Base-by-base conservation (phyloP, 2,329 filamentous ascomycete species). In the Phyllosticta citriasiana region DNA sequence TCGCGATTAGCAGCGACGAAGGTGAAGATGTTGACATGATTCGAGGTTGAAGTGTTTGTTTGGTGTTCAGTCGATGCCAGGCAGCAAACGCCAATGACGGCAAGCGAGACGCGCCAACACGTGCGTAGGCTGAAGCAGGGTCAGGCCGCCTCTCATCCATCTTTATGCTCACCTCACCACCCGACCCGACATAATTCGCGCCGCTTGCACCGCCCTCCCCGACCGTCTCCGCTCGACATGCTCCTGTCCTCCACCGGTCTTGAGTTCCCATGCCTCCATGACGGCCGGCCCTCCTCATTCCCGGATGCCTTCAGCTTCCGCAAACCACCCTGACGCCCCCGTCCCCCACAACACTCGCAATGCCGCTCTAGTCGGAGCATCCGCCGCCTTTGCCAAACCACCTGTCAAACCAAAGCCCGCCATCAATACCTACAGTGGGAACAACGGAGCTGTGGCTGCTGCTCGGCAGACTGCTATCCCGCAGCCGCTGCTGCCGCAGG, bases 361-460 rank as follows among this genome's bases (percentile, higher is more conserved):
- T 68, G 78, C 79, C 55, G 80, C 80, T 54, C 73, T 82, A 14
- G 72, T 72, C 58, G 80, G 80, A 33, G 80, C 80, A 8, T 71
- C 75, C 5, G 66, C 73, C 51, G 80, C 80, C 24, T 82, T 82
- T 67, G 73, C 71, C 10, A 78, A 76, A 66, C 74, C 75, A 26
- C 67, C 73, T 27, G 65, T 73, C 53, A 75, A 76, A 65, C 72
- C 76, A 22, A 76, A 75, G 62, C 72, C 76, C 2, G 63, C 64
- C n/a, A 66, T 68, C 47, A 73, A 73, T 50, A 76, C 70, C 4
- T 76, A 77, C 62, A 74, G 70, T 5, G 72, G 67, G 25, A 66
- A 64, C 57, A 72, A 78, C 72, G 77, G 74, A 52, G 78, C 77
- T 12, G 67, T 79, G 63, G 74, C 77, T 25, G 78, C 77, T 35